These are phyloP conservation scores for Eimeria mitis DNA, from an alignment of 169 alveolate genomes.

Conservation along the genomic window DNA sequence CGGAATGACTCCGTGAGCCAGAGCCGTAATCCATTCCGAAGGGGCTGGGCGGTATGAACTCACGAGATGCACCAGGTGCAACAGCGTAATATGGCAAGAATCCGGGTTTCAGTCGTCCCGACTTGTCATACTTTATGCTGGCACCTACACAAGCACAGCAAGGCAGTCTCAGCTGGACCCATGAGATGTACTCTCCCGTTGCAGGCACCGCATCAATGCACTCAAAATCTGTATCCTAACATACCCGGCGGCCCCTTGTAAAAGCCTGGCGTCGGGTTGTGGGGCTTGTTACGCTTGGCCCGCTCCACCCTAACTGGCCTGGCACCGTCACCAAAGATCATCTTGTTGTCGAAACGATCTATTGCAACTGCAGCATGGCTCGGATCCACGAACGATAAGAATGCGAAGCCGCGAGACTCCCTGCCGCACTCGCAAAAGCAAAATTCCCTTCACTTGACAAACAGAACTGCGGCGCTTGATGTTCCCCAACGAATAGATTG, in stretches of 20 bases:
- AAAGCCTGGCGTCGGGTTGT: conserved; percentile 82
- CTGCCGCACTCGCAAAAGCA: conserved; percentile 2
- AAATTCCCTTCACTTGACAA: not conserved
- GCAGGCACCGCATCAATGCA: not conserved
- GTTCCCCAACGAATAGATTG: no score
- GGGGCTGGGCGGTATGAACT: conserved; percentile 59
- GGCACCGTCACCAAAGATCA: conserved; percentile 57
- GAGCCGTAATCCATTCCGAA: conserved; percentile 75
- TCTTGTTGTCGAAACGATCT: conserved; percentile 75
- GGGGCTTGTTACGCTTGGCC: conserved; percentile 82
- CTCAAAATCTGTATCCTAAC: not conserved
- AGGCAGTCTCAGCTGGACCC: not conserved
- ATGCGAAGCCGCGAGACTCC: conserved; percentile 83
- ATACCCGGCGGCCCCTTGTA: conserved; percentile 84
- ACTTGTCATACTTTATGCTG: conserved; percentile 80
- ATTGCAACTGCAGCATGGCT: conserved; percentile 71
- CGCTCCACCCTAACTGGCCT: conserved; percentile 73
- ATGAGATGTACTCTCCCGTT: not conserved
- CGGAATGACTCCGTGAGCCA: conserved; percentile 51
- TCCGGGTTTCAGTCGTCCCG: conserved; percentile 78
- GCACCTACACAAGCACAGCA: conserved; percentile 61
- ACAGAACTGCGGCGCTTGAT: not conserved
- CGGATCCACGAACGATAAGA: conserved; percentile 70
- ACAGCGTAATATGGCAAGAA: conserved; percentile 81
- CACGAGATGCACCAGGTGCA: conserved; percentile 80